Percentiles rank a stretch among this genome's conserved stretches.
Evolutionary conservation across 1,139 yeast genomes (phyloP).

Genomic region (Blastobotrys elegans): DNA sequence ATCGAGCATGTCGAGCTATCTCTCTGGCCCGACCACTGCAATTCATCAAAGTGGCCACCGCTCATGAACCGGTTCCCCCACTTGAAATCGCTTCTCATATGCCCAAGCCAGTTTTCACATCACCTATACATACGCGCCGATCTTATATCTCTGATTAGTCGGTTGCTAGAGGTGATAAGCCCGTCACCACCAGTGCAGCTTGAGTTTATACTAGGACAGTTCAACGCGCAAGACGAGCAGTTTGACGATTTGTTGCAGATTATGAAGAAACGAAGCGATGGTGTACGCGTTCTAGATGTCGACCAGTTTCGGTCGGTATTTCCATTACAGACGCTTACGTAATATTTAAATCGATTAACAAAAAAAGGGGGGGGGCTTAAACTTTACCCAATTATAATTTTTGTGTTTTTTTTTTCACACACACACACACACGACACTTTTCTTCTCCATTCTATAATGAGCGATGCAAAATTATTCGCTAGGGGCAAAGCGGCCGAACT

Average conservation of each 20-base stretch:
- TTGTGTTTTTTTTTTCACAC: not conserved
- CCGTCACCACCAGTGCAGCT: not conserved
- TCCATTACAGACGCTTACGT: too few species aligned
- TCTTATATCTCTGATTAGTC: not conserved
- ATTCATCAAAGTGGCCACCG: not conserved
- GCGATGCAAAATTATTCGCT: conserved; percentile 30
- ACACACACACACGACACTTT: not conserved
- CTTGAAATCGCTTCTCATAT: not conserved
- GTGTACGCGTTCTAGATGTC: not conserved
- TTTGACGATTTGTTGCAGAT: not conserved
- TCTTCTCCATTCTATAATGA: conserved; percentile 18
- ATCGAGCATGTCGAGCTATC: not conserved
- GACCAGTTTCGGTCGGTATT: too few species aligned
- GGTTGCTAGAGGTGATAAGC: not conserved
- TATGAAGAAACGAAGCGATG: not conserved
- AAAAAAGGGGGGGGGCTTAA: not conserved
- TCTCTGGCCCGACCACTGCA: conserved; percentile 6
- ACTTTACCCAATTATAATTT: not conserved
- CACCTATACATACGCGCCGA: not conserved
- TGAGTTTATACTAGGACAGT: not conserved
- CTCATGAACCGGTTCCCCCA: not conserved
- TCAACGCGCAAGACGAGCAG: not conserved
- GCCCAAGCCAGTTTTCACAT: conserved; percentile 3
- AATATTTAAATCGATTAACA: too few species aligned
- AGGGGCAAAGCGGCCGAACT: conserved; percentile 48